Conservation (phyloP, 805 yeast genomes). For the Saccharomycopsis selenospora region DNA sequence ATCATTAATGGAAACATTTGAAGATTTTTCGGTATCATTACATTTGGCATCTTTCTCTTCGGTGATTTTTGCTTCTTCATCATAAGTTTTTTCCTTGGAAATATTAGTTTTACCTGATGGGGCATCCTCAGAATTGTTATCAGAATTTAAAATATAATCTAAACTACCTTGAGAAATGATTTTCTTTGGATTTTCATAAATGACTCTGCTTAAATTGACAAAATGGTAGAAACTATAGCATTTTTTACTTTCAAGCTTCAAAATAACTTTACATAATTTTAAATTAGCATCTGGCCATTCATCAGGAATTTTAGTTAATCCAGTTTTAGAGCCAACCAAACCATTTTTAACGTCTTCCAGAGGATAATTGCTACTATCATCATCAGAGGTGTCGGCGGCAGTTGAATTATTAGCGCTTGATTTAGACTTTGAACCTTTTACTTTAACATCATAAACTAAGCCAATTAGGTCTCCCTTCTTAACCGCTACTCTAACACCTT, state of each 20-base stretch:
- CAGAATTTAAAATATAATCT: background rate
- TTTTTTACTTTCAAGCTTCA: slow-evolving; percentile 13
- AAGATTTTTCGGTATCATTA: background rate
- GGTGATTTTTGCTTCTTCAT: background rate
- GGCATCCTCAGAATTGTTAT: background rate
- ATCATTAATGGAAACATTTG: background rate
- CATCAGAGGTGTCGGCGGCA: background rate
- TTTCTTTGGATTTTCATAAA: background rate
- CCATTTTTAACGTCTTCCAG: slow-evolving; percentile 1
- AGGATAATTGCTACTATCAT: too few species aligned
- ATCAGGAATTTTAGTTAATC: background rate
- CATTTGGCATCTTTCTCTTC: background rate
- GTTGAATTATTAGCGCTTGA: too few species aligned
- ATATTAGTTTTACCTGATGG: background rate
- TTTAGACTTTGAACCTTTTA: background rate
- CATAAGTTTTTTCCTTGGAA: background rate
- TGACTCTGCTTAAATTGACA: slow-evolving; percentile 10
- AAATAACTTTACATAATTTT: slow-evolving; percentile 7
- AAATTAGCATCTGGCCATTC: slow-evolving; percentile 12
- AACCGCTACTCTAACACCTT: slow-evolving; percentile 13
- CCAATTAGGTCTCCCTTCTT: slow-evolving; percentile 14
- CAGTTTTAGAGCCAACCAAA: background rate
- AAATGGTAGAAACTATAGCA: slow-evolving; percentile 2
- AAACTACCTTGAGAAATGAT: background rate
- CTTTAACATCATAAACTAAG: slow-evolving; percentile 10